These are phyloP conservation scores for Selaginella moellendorffii DNA, from an alignment of 75 land plant species.

Conservation along the genomic window DNA sequence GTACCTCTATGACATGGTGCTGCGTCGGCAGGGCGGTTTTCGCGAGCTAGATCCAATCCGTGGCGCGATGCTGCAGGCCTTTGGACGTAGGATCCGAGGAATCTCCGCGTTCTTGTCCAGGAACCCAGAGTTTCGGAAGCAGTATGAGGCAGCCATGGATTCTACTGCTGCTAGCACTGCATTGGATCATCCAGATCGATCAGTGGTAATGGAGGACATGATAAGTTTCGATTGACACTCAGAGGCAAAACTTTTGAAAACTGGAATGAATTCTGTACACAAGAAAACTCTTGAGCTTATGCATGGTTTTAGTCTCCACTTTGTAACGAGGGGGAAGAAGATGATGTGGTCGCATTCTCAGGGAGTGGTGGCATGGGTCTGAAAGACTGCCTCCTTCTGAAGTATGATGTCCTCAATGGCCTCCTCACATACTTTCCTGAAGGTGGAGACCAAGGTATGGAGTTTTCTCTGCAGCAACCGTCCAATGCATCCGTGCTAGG, in stretches of 20 bases:
- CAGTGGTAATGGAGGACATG: too few relatives aligned
- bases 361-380: not conserved
- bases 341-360: too few relatives aligned
- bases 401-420: too few relatives aligned
- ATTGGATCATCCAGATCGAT: too few relatives aligned
- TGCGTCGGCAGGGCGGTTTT: not conserved
- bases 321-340: not conserved
- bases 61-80: not conserved
- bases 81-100: not conserved
- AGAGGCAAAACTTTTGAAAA: too few relatives aligned
- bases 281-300: too few relatives aligned
- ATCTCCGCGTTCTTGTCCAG: not conserved
- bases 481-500: too few relatives aligned
- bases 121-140: not conserved
- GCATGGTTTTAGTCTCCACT: not conserved
- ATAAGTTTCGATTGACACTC: not conserved
- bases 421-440: too few relatives aligned
- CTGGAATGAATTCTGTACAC: too few relatives aligned
- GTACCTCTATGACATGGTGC: not conserved
- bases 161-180: not conserved
- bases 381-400: too few relatives aligned
- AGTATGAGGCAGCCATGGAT: not conserved
- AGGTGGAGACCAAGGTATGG: too few relatives aligned
- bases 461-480: too few relatives aligned
- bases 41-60: not conserved